A percentile compares a stretch with the other conserved stretches of the same genome.
phyloP scores from a whole-genome alignment of 805 yeast species.

The Myxozyma sirexii region DNA sequence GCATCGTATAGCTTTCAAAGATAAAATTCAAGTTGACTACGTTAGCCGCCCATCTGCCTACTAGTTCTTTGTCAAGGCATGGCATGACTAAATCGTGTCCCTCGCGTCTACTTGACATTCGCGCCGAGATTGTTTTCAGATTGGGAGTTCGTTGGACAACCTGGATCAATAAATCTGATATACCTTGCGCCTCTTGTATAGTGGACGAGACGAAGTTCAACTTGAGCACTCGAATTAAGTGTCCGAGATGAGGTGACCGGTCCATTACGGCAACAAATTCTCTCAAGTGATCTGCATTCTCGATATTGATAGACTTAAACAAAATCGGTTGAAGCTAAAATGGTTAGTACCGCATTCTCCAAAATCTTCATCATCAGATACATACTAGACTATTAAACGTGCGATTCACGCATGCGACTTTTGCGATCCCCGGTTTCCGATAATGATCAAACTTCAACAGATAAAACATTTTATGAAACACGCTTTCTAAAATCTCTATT shows the following conservation, averaged over 20 bases:
- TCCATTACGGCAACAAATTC: constrained; percentile 6
- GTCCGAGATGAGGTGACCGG: constrained; percentile 8
- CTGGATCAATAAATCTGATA: neutral
- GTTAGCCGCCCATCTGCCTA: neutral
- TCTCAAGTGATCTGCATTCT: neutral
- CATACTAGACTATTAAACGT: constrained; percentile 6
- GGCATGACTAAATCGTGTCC: constrained; percentile 21
- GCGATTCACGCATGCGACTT: constrained; percentile 12
- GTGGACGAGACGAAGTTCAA: constrained; percentile 10
- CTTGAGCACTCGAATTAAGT: constrained; percentile 5
- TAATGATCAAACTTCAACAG: constrained; percentile 8
- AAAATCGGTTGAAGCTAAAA: constrained; percentile 20
- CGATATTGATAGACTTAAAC: constrained; percentile 1
- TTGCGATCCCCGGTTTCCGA: constrained; percentile 16
- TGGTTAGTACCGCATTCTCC: neutral
- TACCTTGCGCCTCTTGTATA: neutral
- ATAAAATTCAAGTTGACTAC: constrained; percentile 18
- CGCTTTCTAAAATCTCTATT: constrained; percentile 15
- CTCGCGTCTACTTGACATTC: constrained; percentile 7
- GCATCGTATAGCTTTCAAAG: constrained; percentile 17
- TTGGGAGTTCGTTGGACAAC: constrained; percentile 10
- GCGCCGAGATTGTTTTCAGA: constrained; percentile 11
- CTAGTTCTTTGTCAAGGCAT: neutral
- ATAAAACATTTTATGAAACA: constrained; percentile 18
- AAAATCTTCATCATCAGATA: neutral